Evolutionary conservation across 305 asterid species (phyloP), one percentile per base, ranked within the genome.

Genomic region (Rubia tinctorum): DNA sequence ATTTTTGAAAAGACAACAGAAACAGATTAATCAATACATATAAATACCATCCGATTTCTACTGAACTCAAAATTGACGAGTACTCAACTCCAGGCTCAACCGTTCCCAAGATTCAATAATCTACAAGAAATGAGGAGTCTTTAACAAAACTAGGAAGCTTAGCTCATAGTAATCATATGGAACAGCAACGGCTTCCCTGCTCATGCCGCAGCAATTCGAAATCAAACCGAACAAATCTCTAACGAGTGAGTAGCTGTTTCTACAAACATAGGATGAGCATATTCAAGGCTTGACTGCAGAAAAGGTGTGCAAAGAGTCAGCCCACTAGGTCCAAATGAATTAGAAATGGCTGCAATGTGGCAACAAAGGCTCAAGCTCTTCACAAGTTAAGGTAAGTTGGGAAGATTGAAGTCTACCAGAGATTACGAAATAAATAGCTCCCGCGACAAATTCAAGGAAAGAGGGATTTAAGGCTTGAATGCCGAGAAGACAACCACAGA

Each of bases 401-500:
- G 69, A 43, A 66, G 56, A 27, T 66, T 43, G 39, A 17, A 56
- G 39, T 18, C 63, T 30, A 40, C 66, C 43, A 80, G 73, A 64
- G 70, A 95, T 69, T 83, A 87, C 95, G 7, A 22, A 20, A 22
- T 60, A 60, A 18, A 44, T 68, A 49, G 75, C 45, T 23, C 64
- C 69, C 13, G 56, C 62, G 13, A 40, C 63, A 55, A 44, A 44
- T 9, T 34, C 39, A 20, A 14, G 17, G 27, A 23, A 23, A 17
- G 6, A 11, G 27, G 34, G 40, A n/a, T 51, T 86, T 61, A 86
- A 65, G 88, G 89, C 76, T 80, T 81, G 79, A 78, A 90, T 45
- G 96, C 90, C 12, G 92, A 89, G 63, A 88, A 90, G 18, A 78
- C 91, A 64, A 86, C 92, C 44, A 88, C 90, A 0, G 96, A 89